Evolutionary conservation across 805 yeast genomes (phyloP).

Genomic region (Candida ulmi): DNA sequence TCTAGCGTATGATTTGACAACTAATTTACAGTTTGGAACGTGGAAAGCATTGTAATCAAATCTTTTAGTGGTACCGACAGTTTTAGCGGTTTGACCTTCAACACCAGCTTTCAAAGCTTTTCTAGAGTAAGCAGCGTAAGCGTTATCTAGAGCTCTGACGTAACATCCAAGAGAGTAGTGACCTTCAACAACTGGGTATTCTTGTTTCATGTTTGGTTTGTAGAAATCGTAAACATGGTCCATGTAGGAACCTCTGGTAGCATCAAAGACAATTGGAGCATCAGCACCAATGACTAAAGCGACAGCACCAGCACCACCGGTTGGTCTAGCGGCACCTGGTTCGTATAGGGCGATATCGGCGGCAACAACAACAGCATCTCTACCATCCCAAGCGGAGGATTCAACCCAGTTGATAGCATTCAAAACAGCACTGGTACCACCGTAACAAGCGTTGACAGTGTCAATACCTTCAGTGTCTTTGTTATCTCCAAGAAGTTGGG

Average conservation of each 20-base stretch:
- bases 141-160: slow-evolving; percentile 85
- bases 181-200: slow-evolving; percentile 97
- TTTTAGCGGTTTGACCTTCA: slow-evolving; percentile 39
- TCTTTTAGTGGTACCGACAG: slow-evolving; percentile 62
- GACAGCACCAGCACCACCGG: slow-evolving; percentile 98
- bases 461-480: slow-evolving; percentile 93
- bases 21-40: slow-evolving; percentile 96
- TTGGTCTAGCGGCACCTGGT: slow-evolving; percentile 97
- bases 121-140: slow-evolving; percentile 76
- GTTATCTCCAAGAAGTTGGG: slow-evolving; percentile 89
- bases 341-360: slow-evolving; percentile 98
- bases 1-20: slow-evolving; percentile 88
- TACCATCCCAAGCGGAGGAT: slow-evolving; percentile 95
- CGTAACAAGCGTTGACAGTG: slow-evolving; percentile 95
- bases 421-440: slow-evolving; percentile 94
- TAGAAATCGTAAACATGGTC: slow-evolving; percentile 97
- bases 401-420: slow-evolving; percentile 95
- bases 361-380: slow-evolving; percentile 93
- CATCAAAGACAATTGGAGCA: slow-evolving; percentile 92
- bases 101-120: slow-evolving; percentile 57
- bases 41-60: slow-evolving; percentile 96
- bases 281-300: slow-evolving; percentile 95
- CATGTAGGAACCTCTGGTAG: slow-evolving; percentile 87
- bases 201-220: slow-evolving; percentile 94
- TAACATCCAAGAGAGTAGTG: slow-evolving; percentile 93